Base-by-base conservation (phyloP, 164 flowering plant genomes). In the Amborella trichopoda region DNA sequence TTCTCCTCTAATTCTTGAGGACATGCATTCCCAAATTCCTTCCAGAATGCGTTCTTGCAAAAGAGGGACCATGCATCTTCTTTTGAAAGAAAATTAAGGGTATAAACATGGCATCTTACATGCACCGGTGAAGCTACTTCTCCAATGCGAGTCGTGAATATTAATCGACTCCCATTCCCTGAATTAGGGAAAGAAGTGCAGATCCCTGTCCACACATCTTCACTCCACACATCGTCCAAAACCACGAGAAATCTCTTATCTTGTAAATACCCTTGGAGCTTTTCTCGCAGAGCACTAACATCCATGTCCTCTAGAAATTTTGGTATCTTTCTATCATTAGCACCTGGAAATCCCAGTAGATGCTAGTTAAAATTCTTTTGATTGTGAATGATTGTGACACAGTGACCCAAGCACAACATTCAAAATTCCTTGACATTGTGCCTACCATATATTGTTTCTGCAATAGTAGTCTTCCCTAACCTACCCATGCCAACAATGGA, bases 141-240 rank as follows among this genome's bases (percentile, higher is more conserved):
- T 8, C 22, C 2, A 21, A 9, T 38, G 22, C 46, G 39, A 47
- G 45, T 54, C 8, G 59, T 54, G 21, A 54, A 51, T 26, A 54
- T 20, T 8, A 54, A 38, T 28, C 18, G 46, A 24, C 59, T 46
- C 28, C 59, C 52, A 16, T 21, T n/a, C 5, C 4, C 37, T n/a
- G n/a, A n/a, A n/a, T n/a, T n/a, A n/a, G n/a, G n/a, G n/a, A n/a
- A n/a, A n/a, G n/a, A n/a, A n/a, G n/a, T n/a, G n/a, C n/a, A n/a
- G n/a, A n/a, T n/a, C n/a, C n/a, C n/a, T n/a, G n/a, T n/a, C n/a
- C n/a, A n/a, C n/a, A n/a, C n/a, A n/a, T 50, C 34, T 9, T 50
- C 37, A 25, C 19, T 27, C 45, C 54, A 50, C 2, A 39, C 44
- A 50, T 40, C 54, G 40, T 50, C 54, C 11, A 50, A 18, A 9